phyloP scores from a whole-genome alignment of 1,284 basidiomycete species.

The Prillingera fragicola region DNA sequence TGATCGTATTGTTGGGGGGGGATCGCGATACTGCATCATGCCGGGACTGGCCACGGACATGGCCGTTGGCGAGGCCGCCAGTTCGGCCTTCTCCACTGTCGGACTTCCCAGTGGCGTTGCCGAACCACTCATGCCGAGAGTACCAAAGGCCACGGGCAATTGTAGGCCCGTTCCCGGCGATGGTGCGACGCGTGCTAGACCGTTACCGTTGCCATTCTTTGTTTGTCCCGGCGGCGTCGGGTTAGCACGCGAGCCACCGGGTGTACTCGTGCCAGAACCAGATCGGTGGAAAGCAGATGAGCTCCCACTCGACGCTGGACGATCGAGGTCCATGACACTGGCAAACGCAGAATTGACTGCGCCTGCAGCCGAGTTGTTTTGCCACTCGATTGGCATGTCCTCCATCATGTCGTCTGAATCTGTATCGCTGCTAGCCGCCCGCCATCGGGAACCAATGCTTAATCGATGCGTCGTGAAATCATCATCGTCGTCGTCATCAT shows the following conservation, averaged over 20 bases:
- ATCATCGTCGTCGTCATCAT: conserved; percentile 40
- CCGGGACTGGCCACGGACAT: conserved; percentile 20
- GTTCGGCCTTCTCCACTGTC: conserved; percentile 37
- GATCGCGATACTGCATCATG: conserved; percentile 44
- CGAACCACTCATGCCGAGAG: conserved; percentile 30
- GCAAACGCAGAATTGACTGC: conserved; percentile 43
- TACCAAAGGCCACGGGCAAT: conserved; percentile 38
- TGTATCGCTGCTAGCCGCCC: conserved; percentile 21
- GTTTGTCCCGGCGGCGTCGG: background rate
- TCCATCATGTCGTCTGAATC: conserved; percentile 35
- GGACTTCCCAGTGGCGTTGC: conserved; percentile 38
- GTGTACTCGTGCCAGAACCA: conserved; percentile 15
- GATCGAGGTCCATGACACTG: conserved; percentile 44
- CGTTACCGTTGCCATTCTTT: background rate
- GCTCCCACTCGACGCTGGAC: conserved; percentile 19
- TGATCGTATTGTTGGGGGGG: conserved; percentile 31
- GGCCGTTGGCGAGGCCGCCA: conserved; percentile 8
- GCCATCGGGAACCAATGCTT: conserved; percentile 8
- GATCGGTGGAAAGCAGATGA: conserved; percentile 4
- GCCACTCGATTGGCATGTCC: conserved; percentile 21
- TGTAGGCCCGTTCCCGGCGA: conserved; percentile 30
- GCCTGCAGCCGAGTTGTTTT: conserved; percentile 11
- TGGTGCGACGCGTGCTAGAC: conserved; percentile 1
- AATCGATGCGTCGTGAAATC: background rate
- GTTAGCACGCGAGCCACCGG: conserved; percentile 2